Evolutionary conservation across 305 asterid genomes (phyloP), one percentile per base, ranked within the genome.

Genomic region (Euphrasia arctica): DNA sequence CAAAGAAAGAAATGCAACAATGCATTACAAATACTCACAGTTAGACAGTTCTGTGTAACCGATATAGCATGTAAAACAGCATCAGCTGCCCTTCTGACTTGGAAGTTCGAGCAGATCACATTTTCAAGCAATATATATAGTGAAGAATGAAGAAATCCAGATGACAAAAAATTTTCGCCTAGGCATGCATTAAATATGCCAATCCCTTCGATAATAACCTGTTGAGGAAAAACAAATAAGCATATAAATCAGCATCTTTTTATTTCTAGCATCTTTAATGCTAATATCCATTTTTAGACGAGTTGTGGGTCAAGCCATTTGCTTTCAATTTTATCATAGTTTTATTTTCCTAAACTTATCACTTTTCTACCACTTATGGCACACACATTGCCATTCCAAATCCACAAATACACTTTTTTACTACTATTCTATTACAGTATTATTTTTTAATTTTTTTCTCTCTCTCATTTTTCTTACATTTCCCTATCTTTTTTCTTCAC

Each of bases 121-220:
- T 82, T 93, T 79, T 90, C 95, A 63, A 93, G 97, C 84, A 93
- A 78, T 80, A 80, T 77, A 77, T 86, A 90, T 64, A 93, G 93
- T 43, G 95, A 93, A 49, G 89, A 80, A 80, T 88, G 97, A 77
- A 93, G 99, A 78, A 93, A 93, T 72, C 99, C 99, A 42, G 78
- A 79, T 1, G 91, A 85, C 9, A 95, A 86, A 74, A 88, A 93
- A 18, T 82, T 84, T 71, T 77, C 74, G 50, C 93, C 87, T 61
- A 93, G 85, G 78, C 91, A 88, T 67, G 85, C 78, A 64, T 81
- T 75, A 75, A 83, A 86, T 76, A 88, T 67, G 57, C 96, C 99
- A 41, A 88, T 83, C 60, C 99, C 99, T 76, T 93, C 97, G 70
- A 85, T 81, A 72, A 93, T 72, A 72, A 81, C 95, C 99, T 93